A percentile compares a stretch with the other conserved stretches of the same genome.
These are phyloP conservation scores for Dactylellina cionopaga DNA, from an alignment of 2,329 filamentous ascomycete species.

Conservation along the genomic window DNA sequence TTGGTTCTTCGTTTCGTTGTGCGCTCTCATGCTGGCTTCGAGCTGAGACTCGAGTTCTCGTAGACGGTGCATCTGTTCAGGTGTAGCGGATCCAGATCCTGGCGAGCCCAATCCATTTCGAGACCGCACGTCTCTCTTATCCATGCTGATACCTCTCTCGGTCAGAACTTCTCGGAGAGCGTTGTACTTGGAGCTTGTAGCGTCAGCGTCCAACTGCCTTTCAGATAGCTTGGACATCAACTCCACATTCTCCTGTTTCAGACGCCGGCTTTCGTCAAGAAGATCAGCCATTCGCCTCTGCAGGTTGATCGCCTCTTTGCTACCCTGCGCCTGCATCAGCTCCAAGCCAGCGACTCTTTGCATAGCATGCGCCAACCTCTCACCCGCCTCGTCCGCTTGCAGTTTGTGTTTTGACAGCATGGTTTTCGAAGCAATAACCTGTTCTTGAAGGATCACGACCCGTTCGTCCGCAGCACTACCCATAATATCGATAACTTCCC, in stretches of 20 bases:
- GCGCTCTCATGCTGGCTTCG: conserved; percentile 76
- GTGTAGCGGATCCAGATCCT: conserved; percentile 77
- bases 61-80: conserved; percentile 76
- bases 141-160: conserved; percentile 85
- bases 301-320: conserved; percentile 88
- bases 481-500: conserved; percentile 61
- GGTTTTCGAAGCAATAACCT: conserved; percentile 79
- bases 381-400: conserved; percentile 84
- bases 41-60: conserved; percentile 90
- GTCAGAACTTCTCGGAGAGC: conserved; percentile 91
- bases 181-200: conserved; percentile 87
- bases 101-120: conserved; percentile 71
- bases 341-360: conserved; percentile 96
- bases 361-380: conserved; percentile 90
- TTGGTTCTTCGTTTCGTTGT: conserved; percentile 82
- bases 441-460: conserved; percentile 77
- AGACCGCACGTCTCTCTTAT: conserved; percentile 72
- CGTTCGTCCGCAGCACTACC: conserved; percentile 71
- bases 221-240: conserved; percentile 83
- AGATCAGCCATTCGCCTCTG: conserved; percentile 87
- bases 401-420: conserved; percentile 88
- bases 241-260: conserved; percentile 82
- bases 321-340: conserved; percentile 96
- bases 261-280: conserved; percentile 82
- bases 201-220: conserved; percentile 93